Conservation (phyloP, 345 rosid species). For the Euphorbia tirucalli region DNA sequence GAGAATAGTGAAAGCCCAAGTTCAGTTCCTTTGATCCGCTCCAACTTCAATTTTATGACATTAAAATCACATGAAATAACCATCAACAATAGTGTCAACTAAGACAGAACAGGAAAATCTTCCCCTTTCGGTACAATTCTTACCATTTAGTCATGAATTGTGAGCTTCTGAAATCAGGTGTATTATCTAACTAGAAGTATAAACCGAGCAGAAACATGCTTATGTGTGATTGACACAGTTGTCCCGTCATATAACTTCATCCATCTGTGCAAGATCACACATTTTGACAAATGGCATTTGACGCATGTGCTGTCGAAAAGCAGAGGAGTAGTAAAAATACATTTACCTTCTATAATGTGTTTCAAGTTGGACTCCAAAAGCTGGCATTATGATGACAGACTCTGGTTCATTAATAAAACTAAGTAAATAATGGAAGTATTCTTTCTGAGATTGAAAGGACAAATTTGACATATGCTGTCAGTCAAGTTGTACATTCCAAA, state of each 20-base stretch:
- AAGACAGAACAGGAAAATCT: not conserved
- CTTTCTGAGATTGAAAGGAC: not conserved
- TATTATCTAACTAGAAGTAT: not conserved
- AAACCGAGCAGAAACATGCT: no score
- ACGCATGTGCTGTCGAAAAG: not conserved
- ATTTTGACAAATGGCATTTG: not conserved
- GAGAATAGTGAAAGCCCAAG: not conserved
- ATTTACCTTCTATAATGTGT: slow-evolving; percentile 66
- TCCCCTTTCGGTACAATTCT: not conserved
- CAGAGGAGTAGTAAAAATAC: not conserved
- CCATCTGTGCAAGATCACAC: not conserved
- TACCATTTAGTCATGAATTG: not conserved
- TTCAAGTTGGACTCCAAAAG: slow-evolving; percentile 81
- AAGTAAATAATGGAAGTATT: slow-evolving; percentile 6
- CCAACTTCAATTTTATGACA: not conserved
- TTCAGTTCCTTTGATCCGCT: not conserved
- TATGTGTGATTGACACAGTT: not conserved
- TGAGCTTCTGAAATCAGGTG: not conserved
- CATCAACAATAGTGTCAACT: not conserved
- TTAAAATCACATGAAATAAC: not conserved
- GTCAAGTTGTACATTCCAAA: not conserved
- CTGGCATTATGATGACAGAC: slow-evolving; percentile 70
- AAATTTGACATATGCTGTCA: not conserved
- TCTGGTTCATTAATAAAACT: slow-evolving; percentile 46
- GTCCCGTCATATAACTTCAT: not conserved